phyloP scores from a whole-genome alignment of 2,329 filamentous ascomycete genomes.

The Fusarium cicatricum region DNA sequence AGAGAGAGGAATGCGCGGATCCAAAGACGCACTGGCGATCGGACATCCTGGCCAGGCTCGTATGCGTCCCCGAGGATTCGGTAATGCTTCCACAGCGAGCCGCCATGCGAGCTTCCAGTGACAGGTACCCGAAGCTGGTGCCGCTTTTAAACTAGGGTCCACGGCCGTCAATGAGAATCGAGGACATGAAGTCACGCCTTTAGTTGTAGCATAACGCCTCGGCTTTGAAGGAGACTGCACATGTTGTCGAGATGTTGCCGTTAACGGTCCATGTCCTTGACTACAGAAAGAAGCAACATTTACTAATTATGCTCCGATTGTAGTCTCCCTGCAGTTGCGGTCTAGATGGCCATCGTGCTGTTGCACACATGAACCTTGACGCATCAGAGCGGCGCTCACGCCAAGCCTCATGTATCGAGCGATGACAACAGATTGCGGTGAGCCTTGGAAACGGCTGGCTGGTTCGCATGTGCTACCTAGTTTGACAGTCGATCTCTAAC shows the following conservation, averaged over 20 bases:
- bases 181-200: no score
- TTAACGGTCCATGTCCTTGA: no score
- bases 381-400: neutral
- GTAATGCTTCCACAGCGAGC: neutral
- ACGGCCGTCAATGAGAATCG: no score
- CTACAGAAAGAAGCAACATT: neutral
- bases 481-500: slow-evolving; percentile 17
- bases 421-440: neutral
- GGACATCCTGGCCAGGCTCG: slow-evolving; percentile 1
- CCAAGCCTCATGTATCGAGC: slow-evolving; percentile 7
- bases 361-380: slow-evolving; percentile 12
- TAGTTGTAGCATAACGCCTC: no score
- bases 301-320: neutral
- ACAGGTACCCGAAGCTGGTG: slow-evolving; percentile 4
- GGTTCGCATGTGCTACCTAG: no score
- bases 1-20: slow-evolving; percentile 3
- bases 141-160: neutral
- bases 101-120: neutral
- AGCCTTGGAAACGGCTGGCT: no score
- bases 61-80: slow-evolving; percentile 7
- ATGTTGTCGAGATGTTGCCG: no score
- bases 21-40: neutral
- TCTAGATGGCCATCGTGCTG: slow-evolving; percentile 10
- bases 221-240: no score
- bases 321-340: slow-evolving; percentile 6